phyloP scores from a whole-genome alignment of 306 rosid species.

The Ochetophila trinervis region DNA sequence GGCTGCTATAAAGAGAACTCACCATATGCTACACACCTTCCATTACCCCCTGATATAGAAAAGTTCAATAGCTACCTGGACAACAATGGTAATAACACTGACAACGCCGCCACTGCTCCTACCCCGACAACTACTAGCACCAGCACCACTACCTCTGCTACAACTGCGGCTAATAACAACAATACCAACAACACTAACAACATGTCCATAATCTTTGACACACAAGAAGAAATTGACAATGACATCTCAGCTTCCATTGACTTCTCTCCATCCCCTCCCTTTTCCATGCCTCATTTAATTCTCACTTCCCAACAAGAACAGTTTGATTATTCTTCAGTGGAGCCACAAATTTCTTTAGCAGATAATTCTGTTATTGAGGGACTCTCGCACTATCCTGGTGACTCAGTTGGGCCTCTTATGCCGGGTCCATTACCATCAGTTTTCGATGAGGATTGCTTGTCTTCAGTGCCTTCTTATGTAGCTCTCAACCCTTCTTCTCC shows the following conservation, averaged over 20 bases:
- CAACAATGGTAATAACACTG: constrained; percentile 34
- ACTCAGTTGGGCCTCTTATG: constrained; percentile 42
- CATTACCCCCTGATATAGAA: constrained; percentile 47
- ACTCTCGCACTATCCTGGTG: constrained; percentile 43
- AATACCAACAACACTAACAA: constrained; percentile 30
- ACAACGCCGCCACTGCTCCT: constrained; percentile 12
- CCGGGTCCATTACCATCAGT: constrained; percentile 47
- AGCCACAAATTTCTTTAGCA: constrained; percentile 40
- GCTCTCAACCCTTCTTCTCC: constrained; percentile 65
- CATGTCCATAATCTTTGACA: constrained; percentile 61
- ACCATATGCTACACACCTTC: constrained; percentile 45
- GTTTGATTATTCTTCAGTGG: constrained; percentile 52
- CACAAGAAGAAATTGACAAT: constrained; percentile 79
- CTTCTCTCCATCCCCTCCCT: constrained; percentile 67
- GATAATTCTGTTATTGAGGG: constrained; percentile 57
- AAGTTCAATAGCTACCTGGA: constrained; percentile 37
- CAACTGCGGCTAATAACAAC: constrained; percentile 15
- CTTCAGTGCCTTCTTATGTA: constrained; percentile 72
- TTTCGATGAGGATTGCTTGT: constrained; percentile 74
- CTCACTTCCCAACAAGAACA: constrained; percentile 50
- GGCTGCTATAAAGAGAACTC: constrained; percentile 72
- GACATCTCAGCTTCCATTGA: constrained; percentile 90
- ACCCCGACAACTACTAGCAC: constrained; percentile 24
- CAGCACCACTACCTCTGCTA: constrained; percentile 16
- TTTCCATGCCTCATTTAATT: constrained; percentile 40